These are phyloP conservation scores for Endotrypanum monterogeii DNA, from an alignment of 208 protist species.

Conservation along the genomic window DNA sequence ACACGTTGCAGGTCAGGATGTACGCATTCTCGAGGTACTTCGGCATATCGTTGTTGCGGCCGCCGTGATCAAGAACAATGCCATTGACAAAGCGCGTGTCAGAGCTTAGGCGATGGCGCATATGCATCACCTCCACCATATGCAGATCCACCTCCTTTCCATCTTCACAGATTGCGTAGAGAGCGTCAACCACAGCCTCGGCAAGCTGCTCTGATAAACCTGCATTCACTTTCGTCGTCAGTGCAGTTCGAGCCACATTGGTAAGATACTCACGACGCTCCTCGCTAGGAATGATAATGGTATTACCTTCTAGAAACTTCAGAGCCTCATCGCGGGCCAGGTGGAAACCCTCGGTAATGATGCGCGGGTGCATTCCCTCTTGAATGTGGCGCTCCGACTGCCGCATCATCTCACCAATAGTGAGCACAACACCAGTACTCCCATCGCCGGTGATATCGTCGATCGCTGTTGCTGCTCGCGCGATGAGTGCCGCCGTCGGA, in stretches of 20 bases:
- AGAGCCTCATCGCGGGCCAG: constrained; percentile 93
- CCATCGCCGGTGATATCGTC: constrained; percentile 99
- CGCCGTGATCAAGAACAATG: constrained; percentile 99
- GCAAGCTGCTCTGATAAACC: constrained; percentile 85
- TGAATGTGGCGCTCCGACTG: constrained; percentile 97
- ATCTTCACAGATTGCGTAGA: constrained; percentile 85
- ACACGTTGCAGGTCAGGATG: constrained; percentile 99
- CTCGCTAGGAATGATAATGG: constrained; percentile 65
- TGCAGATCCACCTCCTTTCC: constrained; percentile 95
- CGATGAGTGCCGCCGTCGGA: constrained; percentile 99
- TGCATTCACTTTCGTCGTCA: constrained; percentile 95
- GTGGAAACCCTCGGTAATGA: constrained; percentile 98
- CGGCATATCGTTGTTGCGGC: constrained; percentile 99
- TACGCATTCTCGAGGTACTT: constrained; percentile 97
- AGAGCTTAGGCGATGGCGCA: constrained; percentile 96
- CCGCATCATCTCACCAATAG: constrained; percentile 99
- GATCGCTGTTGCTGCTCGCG: constrained; percentile 98
- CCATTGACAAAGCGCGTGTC: constrained; percentile 98
- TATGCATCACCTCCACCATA: constrained; percentile 99
- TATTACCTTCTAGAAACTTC: constrained; percentile 87
- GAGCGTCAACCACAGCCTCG: constrained; percentile 97
- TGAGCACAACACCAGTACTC: constrained; percentile 98
- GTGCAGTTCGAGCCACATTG: constrained; percentile 94
- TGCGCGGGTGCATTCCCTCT: constrained; percentile 99
- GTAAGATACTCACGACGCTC: constrained; percentile 93